Conservation (phyloP, 2,329 filamentous ascomycete species). For the Xylariales sp. region DNA sequence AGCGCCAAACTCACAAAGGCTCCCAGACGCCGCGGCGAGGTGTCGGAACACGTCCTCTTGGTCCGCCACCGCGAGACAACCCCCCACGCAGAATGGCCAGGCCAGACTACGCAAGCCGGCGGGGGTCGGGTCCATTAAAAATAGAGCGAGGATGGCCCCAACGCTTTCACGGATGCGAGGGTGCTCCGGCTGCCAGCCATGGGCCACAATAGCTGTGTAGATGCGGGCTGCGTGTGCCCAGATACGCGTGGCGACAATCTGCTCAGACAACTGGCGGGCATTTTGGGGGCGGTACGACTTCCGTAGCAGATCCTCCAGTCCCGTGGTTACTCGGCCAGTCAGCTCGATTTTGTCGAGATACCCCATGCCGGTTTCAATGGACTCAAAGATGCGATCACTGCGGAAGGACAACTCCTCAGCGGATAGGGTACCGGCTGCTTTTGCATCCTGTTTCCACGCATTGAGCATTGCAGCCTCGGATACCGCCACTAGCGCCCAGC, state of each 20-base stretch:
- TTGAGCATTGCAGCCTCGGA: slow-evolving; percentile 49
- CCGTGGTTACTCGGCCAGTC: slow-evolving; percentile 8
- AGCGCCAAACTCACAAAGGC: too few relatives aligned
- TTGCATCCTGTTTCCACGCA: slow-evolving; percentile 48
- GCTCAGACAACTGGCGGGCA: slow-evolving; percentile 7
- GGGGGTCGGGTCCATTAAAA: slow-evolving; percentile 12
- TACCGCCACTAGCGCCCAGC: slow-evolving; percentile 52
- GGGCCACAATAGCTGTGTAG: slow-evolving; percentile 16
- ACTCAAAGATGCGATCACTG: slow-evolving; percentile 10
- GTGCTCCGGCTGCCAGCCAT: slow-evolving; percentile 14
- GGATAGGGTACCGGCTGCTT: slow-evolving; percentile 36
- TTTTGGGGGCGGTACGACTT: too few relatives aligned
- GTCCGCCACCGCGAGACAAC: too few relatives aligned
- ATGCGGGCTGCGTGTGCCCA: slow-evolving; percentile 21
- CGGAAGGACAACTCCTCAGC: slow-evolving; percentile 19
- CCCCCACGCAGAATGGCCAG: slow-evolving; percentile 21
- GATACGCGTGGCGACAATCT: slow-evolving; percentile 15
- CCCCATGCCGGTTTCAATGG: slow-evolving; percentile 10
- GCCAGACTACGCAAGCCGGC: slow-evolving; percentile 17
- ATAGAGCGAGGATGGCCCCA: slow-evolving; percentile 11
- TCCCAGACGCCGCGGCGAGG: too few relatives aligned
- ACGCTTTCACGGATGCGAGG: slow-evolving; percentile 14
- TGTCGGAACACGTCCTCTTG: too few relatives aligned
- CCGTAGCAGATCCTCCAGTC: too few relatives aligned
- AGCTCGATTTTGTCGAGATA: slow-evolving; percentile 7